Base-by-base conservation (phyloP, 441 rosid species). In the Pelargonium myrrhifolium region DNA sequence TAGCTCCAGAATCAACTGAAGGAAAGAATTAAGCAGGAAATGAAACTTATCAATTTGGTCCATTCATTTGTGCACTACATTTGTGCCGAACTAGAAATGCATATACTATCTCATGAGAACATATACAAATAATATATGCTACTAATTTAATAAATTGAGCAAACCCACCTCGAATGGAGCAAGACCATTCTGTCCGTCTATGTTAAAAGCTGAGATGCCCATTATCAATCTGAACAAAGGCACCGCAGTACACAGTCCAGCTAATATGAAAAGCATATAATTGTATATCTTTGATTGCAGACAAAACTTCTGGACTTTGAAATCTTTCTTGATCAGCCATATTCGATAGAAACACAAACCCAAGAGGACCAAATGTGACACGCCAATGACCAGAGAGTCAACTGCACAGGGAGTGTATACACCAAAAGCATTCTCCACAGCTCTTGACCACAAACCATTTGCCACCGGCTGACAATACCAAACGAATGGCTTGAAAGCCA, bases 391-490 rank as follows among this genome's bases (percentile, higher is more conserved):
- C 72, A 90, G 67, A 58, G 90, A 81, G 72, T 90, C 93, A 17
- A 92, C 76, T 45, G 89, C 93, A 75, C 99, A 92, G 45, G 99
- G 99, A 62, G 97, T 92, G 83, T 87, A 92, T 20, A 84, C 87
- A 59, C 99, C 99, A 73, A 95, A 90, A 24, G 96, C 96, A 78
- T 86, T 89, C 71, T 84, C 85, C 65, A 82, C 96, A 10, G 79
- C 78, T 69, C 77, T 87, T 8, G 92, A 71, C 99, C 99, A 95
- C 66, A 79, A 65, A 67, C 97, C 98, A 84, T 80, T 73, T 2
- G 77, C 65, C 82, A 83, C 93, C 3, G 97, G 99, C 72, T 71
- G 82, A 65, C 99, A 95, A 68, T 83, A 92, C 98, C 98, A 95
- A 51, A 74, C 88, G 80, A 92, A 76, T 20, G 84, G 89, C 73